These are phyloP conservation scores for Glycine tomentella DNA, from an alignment of 306 rosid species.

Conservation along the genomic window DNA sequence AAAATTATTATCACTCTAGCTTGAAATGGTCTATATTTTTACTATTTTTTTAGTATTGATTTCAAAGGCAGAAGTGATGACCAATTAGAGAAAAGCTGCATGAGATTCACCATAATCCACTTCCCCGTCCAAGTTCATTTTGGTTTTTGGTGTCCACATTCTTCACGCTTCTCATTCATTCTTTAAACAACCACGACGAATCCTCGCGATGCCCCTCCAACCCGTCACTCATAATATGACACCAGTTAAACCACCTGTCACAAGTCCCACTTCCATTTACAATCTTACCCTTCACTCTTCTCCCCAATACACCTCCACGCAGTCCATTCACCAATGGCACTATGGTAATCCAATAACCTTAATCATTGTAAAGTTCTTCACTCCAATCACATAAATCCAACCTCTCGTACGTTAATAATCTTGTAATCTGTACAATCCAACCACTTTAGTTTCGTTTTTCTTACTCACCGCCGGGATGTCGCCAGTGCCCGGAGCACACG, in stretches of 20 bases:
- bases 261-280: slow-evolving; percentile 28
- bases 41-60: too few relatives aligned
- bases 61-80: background rate
- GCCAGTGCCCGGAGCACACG: slow-evolving; percentile 51
- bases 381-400: background rate
- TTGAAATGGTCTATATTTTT: too few relatives aligned
- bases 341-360: slow-evolving; percentile 45
- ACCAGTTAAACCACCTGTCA: background rate
- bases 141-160: background rate
- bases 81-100: background rate
- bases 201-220: background rate
- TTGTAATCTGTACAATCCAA: too few relatives aligned
- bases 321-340: background rate
- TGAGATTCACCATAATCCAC: background rate
- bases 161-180: background rate
- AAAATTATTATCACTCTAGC: too few relatives aligned
- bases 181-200: too few relatives aligned
- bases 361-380: background rate
- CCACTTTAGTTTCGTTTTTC: background rate
- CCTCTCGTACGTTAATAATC: background rate
- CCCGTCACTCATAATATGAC: background rate
- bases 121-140: slow-evolving; percentile 45
- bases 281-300: background rate
- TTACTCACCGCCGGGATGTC: slow-evolving; percentile 55
- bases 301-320: background rate